phyloP scores from a whole-genome alignment of 768 basidiomycete genomes.

The Russula earlei region DNA sequence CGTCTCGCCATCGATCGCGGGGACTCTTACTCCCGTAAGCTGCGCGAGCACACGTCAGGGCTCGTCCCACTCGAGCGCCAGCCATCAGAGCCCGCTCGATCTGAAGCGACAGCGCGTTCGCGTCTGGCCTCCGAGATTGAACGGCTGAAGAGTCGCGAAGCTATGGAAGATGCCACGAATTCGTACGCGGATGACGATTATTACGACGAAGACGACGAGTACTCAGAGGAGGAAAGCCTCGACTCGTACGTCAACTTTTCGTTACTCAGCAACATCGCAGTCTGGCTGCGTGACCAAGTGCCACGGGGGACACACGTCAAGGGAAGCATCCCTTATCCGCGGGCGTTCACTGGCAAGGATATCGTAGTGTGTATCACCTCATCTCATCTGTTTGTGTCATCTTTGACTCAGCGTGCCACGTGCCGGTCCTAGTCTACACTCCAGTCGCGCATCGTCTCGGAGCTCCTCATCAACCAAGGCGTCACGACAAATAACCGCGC shows the following conservation, averaged over 20 bases:
- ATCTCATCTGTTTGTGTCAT: neutral
- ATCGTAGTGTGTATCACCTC: constrained; percentile 61
- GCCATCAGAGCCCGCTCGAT: constrained; percentile 3
- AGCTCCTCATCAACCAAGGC: constrained; percentile 67
- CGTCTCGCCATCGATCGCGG: neutral
- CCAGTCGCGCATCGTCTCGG: constrained; percentile 77
- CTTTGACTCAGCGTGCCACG: neutral
- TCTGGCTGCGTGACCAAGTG: constrained; percentile 83
- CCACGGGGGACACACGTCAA: constrained; percentile 83
- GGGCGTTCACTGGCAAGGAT: constrained; percentile 90
- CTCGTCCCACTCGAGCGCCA: constrained; percentile 5
- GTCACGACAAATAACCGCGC: constrained; percentile 70
- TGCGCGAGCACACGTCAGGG: neutral
- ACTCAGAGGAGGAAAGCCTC: constrained; percentile 43
- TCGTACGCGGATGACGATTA: constrained; percentile 37
- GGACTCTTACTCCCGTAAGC: constrained; percentile 7
- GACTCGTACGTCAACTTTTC: constrained; percentile 87
- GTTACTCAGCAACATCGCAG: constrained; percentile 79
- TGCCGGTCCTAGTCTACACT: constrained; percentile 64
- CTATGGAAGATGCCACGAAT: constrained; percentile 25
- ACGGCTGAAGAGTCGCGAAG: constrained; percentile 26
- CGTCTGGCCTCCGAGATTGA: constrained; percentile 16
- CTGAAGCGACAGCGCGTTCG: constrained; percentile 15
- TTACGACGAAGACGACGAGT: constrained; percentile 38
- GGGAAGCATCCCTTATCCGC: constrained; percentile 83